phyloP scores from a whole-genome alignment of 1,284 basidiomycete species.

The Leccinum subrobustum region DNA sequence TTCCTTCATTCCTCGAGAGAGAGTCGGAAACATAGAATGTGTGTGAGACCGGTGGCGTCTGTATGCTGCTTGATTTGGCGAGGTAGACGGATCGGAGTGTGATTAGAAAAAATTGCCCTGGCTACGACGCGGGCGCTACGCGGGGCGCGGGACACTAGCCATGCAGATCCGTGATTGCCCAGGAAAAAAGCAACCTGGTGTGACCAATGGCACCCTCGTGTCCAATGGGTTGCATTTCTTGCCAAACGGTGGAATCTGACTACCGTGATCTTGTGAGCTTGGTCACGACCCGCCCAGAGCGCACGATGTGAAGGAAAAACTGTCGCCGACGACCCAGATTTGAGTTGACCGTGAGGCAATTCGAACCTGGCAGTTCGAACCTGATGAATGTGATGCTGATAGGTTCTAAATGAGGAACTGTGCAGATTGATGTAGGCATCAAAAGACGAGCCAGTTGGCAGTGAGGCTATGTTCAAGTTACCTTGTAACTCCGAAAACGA shows the following conservation, averaged over 20 bases:
- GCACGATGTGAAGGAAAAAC: not conserved
- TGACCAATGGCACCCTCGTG: not conserved
- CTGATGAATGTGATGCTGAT: not conserved
- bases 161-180: not conserved
- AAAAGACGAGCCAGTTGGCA: slow-evolving; percentile 7
- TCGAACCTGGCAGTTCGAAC: not conserved
- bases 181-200: not conserved
- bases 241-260: not conserved
- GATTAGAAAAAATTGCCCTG: slow-evolving; percentile 11
- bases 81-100: not conserved
- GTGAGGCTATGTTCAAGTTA: slow-evolving; percentile 7
- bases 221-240: not conserved
- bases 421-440: slow-evolving; percentile 9
- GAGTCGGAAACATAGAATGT: slow-evolving; percentile 7
- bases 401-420: not conserved
- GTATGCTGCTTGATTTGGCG: not conserved
- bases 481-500: not conserved
- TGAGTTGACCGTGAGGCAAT: not conserved
- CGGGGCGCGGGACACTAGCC: not conserved
- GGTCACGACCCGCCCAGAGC: not conserved
- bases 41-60: slow-evolving; percentile 15
- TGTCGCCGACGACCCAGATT: not conserved
- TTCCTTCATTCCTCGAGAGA: slow-evolving; percentile 1
- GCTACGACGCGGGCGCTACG: slow-evolving; percentile 6
- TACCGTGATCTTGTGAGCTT: too few species aligned